Evolutionary conservation across 768 basidiomycete genomes (phyloP).

Genomic region (Russula olivacea): DNA sequence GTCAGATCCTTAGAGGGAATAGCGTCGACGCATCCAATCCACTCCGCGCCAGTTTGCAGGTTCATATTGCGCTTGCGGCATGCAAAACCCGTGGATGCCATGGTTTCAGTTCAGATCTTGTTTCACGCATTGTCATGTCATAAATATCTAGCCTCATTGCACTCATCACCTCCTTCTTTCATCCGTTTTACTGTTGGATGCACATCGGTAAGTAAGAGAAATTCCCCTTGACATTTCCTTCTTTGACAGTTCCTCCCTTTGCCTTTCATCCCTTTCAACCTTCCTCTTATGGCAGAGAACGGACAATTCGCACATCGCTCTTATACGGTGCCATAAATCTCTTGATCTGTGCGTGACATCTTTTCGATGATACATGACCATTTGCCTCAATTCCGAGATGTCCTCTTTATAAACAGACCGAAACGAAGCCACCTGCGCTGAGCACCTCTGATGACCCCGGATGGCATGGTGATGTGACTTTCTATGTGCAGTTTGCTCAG

Average conservation of each 20-base stretch:
- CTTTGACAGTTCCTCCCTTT: slow-evolving; percentile 24
- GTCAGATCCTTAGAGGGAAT: slow-evolving; percentile 18
- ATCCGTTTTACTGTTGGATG: slow-evolving; percentile 22
- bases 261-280: slow-evolving; percentile 25
- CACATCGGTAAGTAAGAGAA: slow-evolving; percentile 23
- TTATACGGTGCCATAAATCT: slow-evolving; percentile 26
- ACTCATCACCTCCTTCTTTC: slow-evolving; percentile 23
- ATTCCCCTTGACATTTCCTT: slow-evolving; percentile 28
- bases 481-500: slow-evolving; percentile 3
- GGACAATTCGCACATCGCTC: slow-evolving; percentile 24
- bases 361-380: slow-evolving; percentile 21
- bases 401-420: slow-evolving; percentile 24
- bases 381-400: slow-evolving; percentile 23
- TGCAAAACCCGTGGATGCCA: slow-evolving; percentile 23
- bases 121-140: slow-evolving; percentile 25
- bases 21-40: slow-evolving; percentile 17
- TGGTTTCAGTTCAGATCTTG: slow-evolving; percentile 25
- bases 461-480: slow-evolving; percentile 19
- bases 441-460: slow-evolving; percentile 18
- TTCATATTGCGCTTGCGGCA: slow-evolving; percentile 14
- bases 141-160: slow-evolving; percentile 27
- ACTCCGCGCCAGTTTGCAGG: slow-evolving; percentile 21
- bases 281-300: slow-evolving; percentile 26
- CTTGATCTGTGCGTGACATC: slow-evolving; percentile 26
- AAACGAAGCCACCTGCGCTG: slow-evolving; percentile 15